Evolutionary conservation across 1,284 basidiomycete genomes (phyloP), one percentile per base, ranked within the genome.

Genomic region (Cutaneotrichosporon cavernicola): DNA sequence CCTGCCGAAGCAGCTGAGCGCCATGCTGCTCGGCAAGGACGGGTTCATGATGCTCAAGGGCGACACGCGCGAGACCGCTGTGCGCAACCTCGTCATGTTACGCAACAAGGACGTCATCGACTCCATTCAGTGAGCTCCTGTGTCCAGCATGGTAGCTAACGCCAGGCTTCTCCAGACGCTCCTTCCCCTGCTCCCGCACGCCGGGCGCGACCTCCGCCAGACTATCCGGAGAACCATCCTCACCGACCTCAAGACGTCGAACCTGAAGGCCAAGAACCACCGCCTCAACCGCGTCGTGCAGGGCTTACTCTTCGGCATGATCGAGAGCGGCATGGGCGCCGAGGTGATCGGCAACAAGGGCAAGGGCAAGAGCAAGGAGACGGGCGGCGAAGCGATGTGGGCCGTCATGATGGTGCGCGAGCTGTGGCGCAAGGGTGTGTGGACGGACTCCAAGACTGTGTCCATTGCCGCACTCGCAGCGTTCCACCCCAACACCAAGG

Each of bases 241-340:
- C n/a, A 89, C 91, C 18, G 96, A 99, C 72, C 91, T 99, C 70
- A 89, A 90, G 73, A 91, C 89, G 5, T 94, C 96, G 49, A 99
- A 99, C 76, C 82, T 87, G 47, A 89, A 88, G 64, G 85, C 89
- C 47, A 94, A 92, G 79, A 97, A 98, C 74, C 94, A 97, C 82
- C 94, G 95, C 73, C 87, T 99, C 34, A 99, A 99, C 77, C 88
- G 92, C 47, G 90, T 94, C 22, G 93, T 99, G 0, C 97, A 99
- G 79, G 90, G 93, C 10, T 90, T 99, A 84, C 84, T 99, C 34
- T 99, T 99, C 77, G 86, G 87, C 59, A 98, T 99, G 91, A 89
- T 99, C 8, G 94, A 98, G 79, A 86, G 88, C 40, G 93, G 92
- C 14, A 85, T 96, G 88, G 87, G 88, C 51, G 88, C 83, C 10